Percentiles rank a stretch among this genome's conserved stretches.
These are phyloP conservation scores for Sphagnum fallax DNA, from an alignment of 228 moss, liverwort and hornwort species.

Conservation along the genomic window DNA sequence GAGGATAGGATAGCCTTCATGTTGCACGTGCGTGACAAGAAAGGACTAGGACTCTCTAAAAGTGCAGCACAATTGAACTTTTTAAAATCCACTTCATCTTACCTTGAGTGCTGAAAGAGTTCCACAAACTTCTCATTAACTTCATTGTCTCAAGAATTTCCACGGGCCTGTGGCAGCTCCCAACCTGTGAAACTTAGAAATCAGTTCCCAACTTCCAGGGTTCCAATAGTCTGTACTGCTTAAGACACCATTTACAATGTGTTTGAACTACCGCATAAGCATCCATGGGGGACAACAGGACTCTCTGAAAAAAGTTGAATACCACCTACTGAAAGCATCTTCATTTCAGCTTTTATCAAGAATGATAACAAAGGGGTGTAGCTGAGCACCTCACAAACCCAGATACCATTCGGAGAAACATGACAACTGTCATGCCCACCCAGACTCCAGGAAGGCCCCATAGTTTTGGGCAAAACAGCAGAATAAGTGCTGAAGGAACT, in stretches of 20 bases:
- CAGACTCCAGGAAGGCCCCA: not conserved
- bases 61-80: too few relatives aligned
- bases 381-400: slow-evolving; percentile 1
- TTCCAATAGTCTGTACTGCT: not conserved
- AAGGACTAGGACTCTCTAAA: too few relatives aligned
- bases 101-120: too few relatives aligned
- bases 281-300: not conserved
- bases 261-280: not conserved
- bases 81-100: too few relatives aligned
- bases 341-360: not conserved
- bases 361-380: not conserved
- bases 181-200: not conserved
- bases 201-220: not conserved
- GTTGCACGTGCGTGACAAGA: too few relatives aligned
- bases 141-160: not conserved
- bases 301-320: not conserved
- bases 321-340: not conserved
- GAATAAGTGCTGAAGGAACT: not conserved
- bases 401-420: not conserved
- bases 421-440: not conserved
- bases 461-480: not conserved
- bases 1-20: too few relatives aligned
- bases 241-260: not conserved
- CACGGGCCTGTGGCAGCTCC: not conserved
- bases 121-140: too few relatives aligned